Conservation (phyloP, 306 rosid species). For the Crotalaria pallida region DNA sequence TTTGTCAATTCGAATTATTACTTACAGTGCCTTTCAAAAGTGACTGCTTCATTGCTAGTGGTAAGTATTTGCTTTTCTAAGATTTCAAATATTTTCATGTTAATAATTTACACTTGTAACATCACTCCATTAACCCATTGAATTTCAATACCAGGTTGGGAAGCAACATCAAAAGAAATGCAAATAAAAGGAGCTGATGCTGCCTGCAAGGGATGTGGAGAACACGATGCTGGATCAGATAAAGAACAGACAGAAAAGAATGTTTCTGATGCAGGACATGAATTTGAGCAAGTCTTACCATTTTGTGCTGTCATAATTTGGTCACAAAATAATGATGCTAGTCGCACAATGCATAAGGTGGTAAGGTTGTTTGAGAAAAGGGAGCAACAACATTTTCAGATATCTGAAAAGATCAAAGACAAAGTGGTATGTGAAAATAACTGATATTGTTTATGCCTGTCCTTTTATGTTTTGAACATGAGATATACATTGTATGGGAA, state of each 20-base stretch:
- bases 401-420: constrained; percentile 10
- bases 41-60: not conserved
- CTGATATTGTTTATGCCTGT: not conserved
- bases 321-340: not conserved
- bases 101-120: not conserved
- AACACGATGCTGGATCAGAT: not conserved
- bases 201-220: no score
- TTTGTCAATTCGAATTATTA: no score
- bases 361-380: not conserved
- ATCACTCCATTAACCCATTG: not conserved
- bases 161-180: no score
- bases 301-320: constrained; percentile 4
- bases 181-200: not conserved
- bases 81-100: no score
- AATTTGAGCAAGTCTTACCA: not conserved
- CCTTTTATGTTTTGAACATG: not conserved
- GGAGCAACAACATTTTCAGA: not conserved
- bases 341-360: not conserved
- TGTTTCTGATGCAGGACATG: no score
- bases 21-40: not conserved
- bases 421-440: not conserved
- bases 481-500: no score
- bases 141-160: not conserved
- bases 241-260: no score
- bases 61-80: not conserved